These are phyloP conservation scores for Zygosaccharomyces kombuchaensis DNA, from an alignment of 805 yeast species.

Conservation along the genomic window DNA sequence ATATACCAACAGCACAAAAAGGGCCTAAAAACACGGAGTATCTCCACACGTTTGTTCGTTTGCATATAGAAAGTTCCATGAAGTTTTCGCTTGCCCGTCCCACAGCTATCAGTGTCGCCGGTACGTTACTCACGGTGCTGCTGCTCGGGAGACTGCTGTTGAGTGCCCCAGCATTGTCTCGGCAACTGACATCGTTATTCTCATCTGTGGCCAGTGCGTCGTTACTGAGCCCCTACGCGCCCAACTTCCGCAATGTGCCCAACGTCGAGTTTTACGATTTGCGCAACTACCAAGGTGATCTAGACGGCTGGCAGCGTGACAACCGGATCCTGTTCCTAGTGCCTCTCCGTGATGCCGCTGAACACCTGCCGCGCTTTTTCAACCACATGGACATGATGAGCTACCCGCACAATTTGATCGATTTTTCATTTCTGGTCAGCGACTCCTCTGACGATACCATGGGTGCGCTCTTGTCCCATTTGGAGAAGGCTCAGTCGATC, in stretches of 20 bases:
- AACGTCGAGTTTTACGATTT: slow-evolving; percentile 70
- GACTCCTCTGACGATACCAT: slow-evolving; percentile 89
- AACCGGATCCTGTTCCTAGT: slow-evolving; percentile 83
- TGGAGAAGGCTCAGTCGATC: slow-evolving; percentile 61
- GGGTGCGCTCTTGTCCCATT: slow-evolving; percentile 54
- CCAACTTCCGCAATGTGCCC: slow-evolving; percentile 35
- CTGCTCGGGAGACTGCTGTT: slow-evolving; percentile 14
- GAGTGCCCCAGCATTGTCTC: slow-evolving; percentile 1
- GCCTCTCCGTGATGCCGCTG: slow-evolving; percentile 88
- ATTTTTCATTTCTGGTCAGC: slow-evolving; percentile 77
- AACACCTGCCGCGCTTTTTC: slow-evolving; percentile 86
- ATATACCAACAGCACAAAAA: too few relatives aligned
- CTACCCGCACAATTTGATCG: slow-evolving; percentile 83
- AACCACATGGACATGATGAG: slow-evolving; percentile 73
- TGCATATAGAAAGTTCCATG: background rate
- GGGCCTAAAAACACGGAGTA: too few relatives aligned
- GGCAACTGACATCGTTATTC: slow-evolving; percentile 1
- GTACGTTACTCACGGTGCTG: slow-evolving; percentile 13
- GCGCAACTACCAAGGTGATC: slow-evolving; percentile 56
- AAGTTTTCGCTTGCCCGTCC: slow-evolving; percentile 7
- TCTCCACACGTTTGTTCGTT: too few relatives aligned
- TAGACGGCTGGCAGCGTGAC: slow-evolving; percentile 71
- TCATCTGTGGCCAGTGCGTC: slow-evolving; percentile 2
- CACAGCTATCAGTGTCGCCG: slow-evolving; percentile 13
- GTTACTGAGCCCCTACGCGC: slow-evolving; percentile 31